These are phyloP conservation scores for Aspergillus uvarum DNA, from an alignment of 2,329 filamentous ascomycete genomes.

Conservation along the genomic window DNA sequence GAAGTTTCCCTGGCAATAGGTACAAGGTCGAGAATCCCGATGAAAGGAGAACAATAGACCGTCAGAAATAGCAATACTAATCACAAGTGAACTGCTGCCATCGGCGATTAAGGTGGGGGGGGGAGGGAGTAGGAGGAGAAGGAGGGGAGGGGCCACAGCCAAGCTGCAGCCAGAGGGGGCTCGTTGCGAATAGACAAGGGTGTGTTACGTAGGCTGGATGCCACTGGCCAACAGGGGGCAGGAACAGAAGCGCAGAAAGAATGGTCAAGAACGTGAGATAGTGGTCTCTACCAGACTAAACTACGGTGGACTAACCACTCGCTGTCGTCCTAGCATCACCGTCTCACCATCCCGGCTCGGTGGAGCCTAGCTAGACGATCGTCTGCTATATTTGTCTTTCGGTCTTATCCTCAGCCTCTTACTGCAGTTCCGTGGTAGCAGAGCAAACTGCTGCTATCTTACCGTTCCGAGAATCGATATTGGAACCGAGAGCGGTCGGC, in stretches of 20 bases:
- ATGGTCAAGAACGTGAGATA: not conserved
- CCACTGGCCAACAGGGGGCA: conserved; percentile 13
- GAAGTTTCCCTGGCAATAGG: not conserved
- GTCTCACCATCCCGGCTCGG: conserved; percentile 12
- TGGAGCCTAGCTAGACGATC: conserved; percentile 19
- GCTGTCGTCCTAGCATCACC: conserved; percentile 18
- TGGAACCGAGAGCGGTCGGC: not conserved
- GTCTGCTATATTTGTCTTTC: conserved; percentile 19
- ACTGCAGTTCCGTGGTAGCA: not conserved
- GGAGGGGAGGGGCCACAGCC: conserved; percentile 8
- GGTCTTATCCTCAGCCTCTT: not conserved
- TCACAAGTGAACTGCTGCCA: not conserved
- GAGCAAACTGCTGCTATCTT: not conserved
- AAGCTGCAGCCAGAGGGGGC: conserved; percentile 10
- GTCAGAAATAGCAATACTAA: not conserved
- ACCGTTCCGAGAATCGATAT: not conserved
- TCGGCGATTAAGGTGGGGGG: not conserved
- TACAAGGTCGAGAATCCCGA: not conserved
- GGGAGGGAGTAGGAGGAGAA: not conserved
- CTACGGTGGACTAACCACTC: too few species aligned
- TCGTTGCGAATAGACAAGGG: conserved; percentile 21
- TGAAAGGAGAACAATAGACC: not conserved
- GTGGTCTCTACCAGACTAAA: not conserved
- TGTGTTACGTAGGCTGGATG: conserved; percentile 18
- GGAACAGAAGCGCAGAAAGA: not conserved